Conservation (phyloP, 208 protist genomes). For the Porcisia deanei region DNA sequence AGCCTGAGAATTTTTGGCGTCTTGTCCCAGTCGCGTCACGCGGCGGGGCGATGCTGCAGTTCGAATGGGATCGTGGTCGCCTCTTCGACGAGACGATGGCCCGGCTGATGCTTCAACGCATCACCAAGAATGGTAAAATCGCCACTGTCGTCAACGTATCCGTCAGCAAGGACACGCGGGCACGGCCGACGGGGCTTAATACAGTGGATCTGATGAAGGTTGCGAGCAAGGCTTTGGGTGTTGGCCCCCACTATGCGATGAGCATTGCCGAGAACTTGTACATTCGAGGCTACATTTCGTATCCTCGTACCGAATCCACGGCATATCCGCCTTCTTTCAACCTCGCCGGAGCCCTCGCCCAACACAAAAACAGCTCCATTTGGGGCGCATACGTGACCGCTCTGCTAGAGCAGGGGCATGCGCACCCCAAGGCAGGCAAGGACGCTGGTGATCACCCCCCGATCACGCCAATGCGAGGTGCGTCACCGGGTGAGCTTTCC, state of each 20-base stretch:
- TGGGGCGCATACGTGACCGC: conserved; percentile 78
- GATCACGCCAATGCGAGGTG: conserved; percentile 89
- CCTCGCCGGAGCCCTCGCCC: conserved; percentile 54
- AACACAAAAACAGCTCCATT: conserved; percentile 53
- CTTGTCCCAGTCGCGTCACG: conserved; percentile 72
- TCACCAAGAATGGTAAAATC: conserved; percentile 46
- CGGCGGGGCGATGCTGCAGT: conserved; percentile 59
- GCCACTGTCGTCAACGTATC: conserved; percentile 69
- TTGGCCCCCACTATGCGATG: conserved; percentile 94
- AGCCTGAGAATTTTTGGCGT: conserved; percentile 91
- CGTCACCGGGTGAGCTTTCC: conserved; percentile 58
- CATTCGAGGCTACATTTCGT: conserved; percentile 96
- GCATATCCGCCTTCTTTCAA: conserved; percentile 93
- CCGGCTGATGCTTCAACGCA: conserved; percentile 65
- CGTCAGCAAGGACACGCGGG: conserved; percentile 55
- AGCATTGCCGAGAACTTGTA: conserved; percentile 96
- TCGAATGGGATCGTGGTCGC: conserved; percentile 90
- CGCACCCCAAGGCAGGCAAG: conserved; percentile 80
- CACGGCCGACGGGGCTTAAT: conserved; percentile 91
- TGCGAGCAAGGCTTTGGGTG: conserved; percentile 75
- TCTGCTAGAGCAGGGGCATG: conserved; percentile 62
- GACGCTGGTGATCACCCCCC: conserved; percentile 93
- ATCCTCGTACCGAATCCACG: conserved; percentile 97
- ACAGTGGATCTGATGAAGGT: conserved; percentile 96
- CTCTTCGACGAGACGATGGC: conserved; percentile 92